Evolutionary conservation across 176 grass and related monocot species (phyloP), one percentile per base, ranked within the genome.

Genomic region (Juncus inflexus): DNA sequence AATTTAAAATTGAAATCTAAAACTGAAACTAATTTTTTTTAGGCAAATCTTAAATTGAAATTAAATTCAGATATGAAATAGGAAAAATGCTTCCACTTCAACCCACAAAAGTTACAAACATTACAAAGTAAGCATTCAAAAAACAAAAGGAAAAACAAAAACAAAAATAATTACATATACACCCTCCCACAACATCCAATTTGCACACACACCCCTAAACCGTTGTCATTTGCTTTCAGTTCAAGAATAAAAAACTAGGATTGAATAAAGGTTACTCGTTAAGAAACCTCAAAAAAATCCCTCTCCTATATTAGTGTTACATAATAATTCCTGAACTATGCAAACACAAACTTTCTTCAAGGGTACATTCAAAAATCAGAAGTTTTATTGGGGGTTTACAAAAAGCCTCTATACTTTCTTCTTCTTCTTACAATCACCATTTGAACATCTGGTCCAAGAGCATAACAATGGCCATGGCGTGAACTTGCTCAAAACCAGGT

Each of bases 401-500:
- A 14, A 58, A 58, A 40, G 9, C 6, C 43, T 70, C 67, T 70
- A 36, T 57, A 42, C 50, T 68, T 11, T 68, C 47, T 50, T 36
- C 11, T 50, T 70, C 4, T 19, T 42, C 6, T 42, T 56, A 53
- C 4, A 6, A 40, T 71, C 67, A 71, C 57, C 67, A 42, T 47
- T 71, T 71, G 54, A 71, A 71, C 40, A 84, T 86, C 77, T 84
- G 86, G 12, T 90, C 86, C 3, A 95, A 81, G 60, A 95, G 74
- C 11, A 95, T 82, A 69, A 95, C 90, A 9, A 95, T 77, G 67
- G 86, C 86, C 90, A 87, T 95, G 74, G 86, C 86, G 3, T 74
- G 68, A 15, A 86, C 67, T n/a, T 80, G 60, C 38, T 86, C 86
- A 3, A 90, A 86, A 11, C 78, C 83, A 0, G 86, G 90, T 72